A percentile compares a stretch with the other conserved stretches of the same genome.
Evolutionary conservation across 495 filamentous ascomycete genomes (phyloP).

Genomic region (Letharia lupina): DNA sequence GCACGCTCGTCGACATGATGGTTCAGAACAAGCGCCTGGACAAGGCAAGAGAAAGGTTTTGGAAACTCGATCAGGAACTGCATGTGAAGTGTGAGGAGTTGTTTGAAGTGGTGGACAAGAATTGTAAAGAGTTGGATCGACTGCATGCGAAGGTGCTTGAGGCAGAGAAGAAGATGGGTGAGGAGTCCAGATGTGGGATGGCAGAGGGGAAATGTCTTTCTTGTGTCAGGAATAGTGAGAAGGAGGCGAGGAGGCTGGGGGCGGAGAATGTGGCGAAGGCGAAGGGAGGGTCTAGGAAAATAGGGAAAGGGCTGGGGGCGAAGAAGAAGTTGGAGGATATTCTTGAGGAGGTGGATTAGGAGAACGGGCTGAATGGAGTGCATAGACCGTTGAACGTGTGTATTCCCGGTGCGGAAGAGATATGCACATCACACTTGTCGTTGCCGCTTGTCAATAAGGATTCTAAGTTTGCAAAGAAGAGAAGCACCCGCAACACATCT

Average conservation of each 20-base stretch:
- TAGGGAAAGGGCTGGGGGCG: neutral
- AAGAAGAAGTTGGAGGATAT: neutral
- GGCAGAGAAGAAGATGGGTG: neutral
- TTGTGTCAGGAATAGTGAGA: neutral
- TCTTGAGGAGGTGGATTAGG: neutral
- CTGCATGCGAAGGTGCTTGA: neutral
- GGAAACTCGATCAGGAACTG: neutral
- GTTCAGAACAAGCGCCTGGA: neutral
- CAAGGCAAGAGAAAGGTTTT: accelerated
- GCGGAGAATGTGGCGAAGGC: neutral
- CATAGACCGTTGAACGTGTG: no score
- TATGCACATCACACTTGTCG: no score
- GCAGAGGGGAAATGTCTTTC: neutral
- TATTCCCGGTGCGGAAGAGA: no score
- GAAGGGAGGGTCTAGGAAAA: neutral
- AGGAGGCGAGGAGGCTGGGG: neutral
- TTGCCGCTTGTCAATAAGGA: no score
- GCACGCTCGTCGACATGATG: neutral
- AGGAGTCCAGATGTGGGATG: neutral
- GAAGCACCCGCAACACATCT: no score
- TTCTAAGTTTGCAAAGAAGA: no score
- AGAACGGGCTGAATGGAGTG: neutral
- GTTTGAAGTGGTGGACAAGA: no score
- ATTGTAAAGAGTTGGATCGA: neutral
- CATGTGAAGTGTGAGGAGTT: neutral